Conservation (phyloP, 192 early-diverging fungal species). For the Backusella morwellensis region DNA sequence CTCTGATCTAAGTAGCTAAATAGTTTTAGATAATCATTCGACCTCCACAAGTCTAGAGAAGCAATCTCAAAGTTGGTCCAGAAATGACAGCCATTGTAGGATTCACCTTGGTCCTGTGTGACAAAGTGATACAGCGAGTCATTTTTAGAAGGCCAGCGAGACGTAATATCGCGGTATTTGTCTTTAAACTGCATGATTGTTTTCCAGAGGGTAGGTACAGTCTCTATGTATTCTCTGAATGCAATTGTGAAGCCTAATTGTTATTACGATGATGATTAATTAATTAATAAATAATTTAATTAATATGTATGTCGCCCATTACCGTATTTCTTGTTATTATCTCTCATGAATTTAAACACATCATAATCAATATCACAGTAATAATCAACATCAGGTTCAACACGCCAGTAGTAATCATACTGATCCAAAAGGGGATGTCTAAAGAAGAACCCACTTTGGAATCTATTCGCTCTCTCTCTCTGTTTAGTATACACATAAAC, state of each 20-base stretch:
- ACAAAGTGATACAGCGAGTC: constrained; percentile 49
- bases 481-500: neutral
- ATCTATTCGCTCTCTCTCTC: constrained; percentile 34
- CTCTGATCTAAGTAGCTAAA: constrained; percentile 64
- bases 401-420: constrained; percentile 88
- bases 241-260: constrained; percentile 66
- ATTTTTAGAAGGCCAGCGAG: constrained; percentile 34
- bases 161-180: constrained; percentile 40
- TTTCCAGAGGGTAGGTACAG: constrained; percentile 73
- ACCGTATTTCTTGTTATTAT: constrained; percentile 77
- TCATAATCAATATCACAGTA: constrained; percentile 82
- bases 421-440: constrained; percentile 65
- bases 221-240: constrained; percentile 65
- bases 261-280: neutral
- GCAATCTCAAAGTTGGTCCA: constrained; percentile 84
- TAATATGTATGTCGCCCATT: neutral
- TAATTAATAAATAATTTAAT: no score
- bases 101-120: constrained; percentile 48
- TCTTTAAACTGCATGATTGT: constrained; percentile 53
- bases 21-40: constrained; percentile 59
- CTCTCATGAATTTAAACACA: constrained; percentile 79
- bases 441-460: constrained; percentile 77
- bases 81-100: constrained; percentile 82
- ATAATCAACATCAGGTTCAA: constrained; percentile 82
- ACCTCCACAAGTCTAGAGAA: constrained; percentile 59